These are phyloP conservation scores for Larix kaempferi DNA, from an alignment of 75 land plant species.

Conservation along the genomic window DNA sequence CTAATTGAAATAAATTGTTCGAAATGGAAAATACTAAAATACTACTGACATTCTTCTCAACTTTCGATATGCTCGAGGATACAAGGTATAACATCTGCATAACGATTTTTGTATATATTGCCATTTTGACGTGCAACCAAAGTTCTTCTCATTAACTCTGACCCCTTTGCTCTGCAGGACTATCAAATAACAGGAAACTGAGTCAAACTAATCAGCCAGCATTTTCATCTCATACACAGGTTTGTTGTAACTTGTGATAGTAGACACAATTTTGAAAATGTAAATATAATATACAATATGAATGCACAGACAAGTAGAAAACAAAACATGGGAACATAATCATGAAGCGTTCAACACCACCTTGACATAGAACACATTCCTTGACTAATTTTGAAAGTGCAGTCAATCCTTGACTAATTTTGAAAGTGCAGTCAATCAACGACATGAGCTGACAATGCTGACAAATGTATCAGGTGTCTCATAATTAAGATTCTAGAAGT, in stretches of 20 bases:
- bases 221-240: not conserved
- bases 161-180: slow-evolving; percentile 30
- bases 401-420: too few relatives aligned
- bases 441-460: too few relatives aligned
- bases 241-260: not conserved
- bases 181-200: slow-evolving; percentile 13
- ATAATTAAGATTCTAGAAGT: too few relatives aligned
- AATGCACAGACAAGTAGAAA: not conserved
- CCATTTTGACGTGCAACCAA: slow-evolving; percentile 38
- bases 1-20: not conserved
- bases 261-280: not conserved
- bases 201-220: not conserved
- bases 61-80: slow-evolving; percentile 6
- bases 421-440: too few relatives aligned
- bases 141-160: slow-evolving; percentile 35
- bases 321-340: not conserved
- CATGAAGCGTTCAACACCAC: not conserved
- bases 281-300: not conserved
- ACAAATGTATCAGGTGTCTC: too few relatives aligned
- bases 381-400: too few relatives aligned
- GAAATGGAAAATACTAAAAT: not conserved
- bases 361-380: not conserved
- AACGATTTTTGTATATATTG: slow-evolving; percentile 71
- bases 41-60: not conserved
- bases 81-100: slow-evolving; percentile 86